Evolutionary conservation across 331 rosid species (phyloP).

Genomic region (Malus hybrid): DNA sequence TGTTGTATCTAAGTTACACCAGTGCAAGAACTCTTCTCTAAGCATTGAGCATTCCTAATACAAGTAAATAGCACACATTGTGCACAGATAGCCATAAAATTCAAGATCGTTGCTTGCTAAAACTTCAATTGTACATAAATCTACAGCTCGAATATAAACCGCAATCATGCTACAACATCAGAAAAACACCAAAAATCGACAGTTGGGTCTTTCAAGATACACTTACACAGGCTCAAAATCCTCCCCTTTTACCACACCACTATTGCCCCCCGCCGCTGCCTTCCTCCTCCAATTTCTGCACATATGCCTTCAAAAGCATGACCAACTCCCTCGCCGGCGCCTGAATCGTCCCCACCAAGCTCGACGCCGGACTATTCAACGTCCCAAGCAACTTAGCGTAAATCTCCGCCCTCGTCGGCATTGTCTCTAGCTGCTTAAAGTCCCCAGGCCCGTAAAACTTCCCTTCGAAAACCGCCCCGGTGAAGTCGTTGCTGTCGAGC

Average conservation of each 20-base stretch:
- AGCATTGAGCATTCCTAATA: background rate
- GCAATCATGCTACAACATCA: background rate
- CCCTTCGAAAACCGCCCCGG: conserved; percentile 89
- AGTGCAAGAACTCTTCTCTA: background rate
- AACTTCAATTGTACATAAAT: conserved; percentile 7
- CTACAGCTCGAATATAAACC: background rate
- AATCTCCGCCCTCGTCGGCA: conserved; percentile 78
- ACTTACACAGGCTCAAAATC: background rate
- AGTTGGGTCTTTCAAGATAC: conserved; percentile 1
- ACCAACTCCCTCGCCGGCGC: conserved; percentile 81
- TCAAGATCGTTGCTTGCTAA: background rate
- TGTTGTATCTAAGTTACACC: background rate
- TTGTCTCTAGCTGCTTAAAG: conserved; percentile 52
- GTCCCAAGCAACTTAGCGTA: conserved; percentile 69
- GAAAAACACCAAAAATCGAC: background rate
- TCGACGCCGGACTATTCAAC: conserved; percentile 57
- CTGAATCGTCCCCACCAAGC: conserved; percentile 65
- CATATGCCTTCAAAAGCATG: conserved; percentile 69
- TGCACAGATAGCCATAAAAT: background rate
- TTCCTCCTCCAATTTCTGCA: conserved; percentile 65
- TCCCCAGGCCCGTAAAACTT: conserved; percentile 73
- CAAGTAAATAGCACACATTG: background rate
- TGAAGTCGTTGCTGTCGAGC: conserved; percentile 77
- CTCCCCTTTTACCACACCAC: background rate
- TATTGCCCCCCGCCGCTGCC: conserved; percentile 27